phyloP scores from a whole-genome alignment of 2,329 filamentous ascomycete species.

The Zasmidium cellare region DNA sequence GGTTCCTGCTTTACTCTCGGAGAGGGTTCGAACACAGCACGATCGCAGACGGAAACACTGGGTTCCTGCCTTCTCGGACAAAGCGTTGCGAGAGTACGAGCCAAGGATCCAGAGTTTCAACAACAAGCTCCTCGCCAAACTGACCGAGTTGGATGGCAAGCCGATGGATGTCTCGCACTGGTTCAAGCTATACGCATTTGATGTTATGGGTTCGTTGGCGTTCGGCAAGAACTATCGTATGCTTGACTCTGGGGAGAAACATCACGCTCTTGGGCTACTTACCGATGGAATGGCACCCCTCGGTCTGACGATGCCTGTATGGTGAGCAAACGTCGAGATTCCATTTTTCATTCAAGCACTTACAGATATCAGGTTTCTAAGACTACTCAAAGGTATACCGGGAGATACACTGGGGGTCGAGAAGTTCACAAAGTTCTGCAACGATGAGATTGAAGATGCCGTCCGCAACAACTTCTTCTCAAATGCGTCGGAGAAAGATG shows the following conservation, averaged over 20 bases:
- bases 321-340: neutral
- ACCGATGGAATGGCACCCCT: constrained; percentile 29
- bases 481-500: neutral
- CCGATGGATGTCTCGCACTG: constrained; percentile 41
- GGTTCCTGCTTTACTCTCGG: constrained; percentile 40
- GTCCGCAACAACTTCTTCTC: constrained; percentile 10
- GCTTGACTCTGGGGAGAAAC: constrained; percentile 26
- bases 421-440: constrained; percentile 2
- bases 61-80: constrained; percentile 43
- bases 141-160: constrained; percentile 27
- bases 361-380: neutral
- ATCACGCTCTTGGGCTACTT: constrained; percentile 38
- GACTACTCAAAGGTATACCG: constrained; percentile 3
- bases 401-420: constrained; percentile 1
- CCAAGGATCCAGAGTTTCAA: constrained; percentile 35
- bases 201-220: constrained; percentile 44
- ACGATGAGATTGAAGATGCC: constrained; percentile 4
- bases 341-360: neutral
- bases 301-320: constrained; percentile 6
- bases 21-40: constrained; percentile 38
- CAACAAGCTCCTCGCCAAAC: constrained; percentile 32
- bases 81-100: constrained; percentile 43
- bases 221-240: constrained; percentile 26
- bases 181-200: constrained; percentile 45
- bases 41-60: constrained; percentile 41